phyloP scores from a whole-genome alignment of 176 grass and related monocot species.

The maize (Zea mays) region DNA sequence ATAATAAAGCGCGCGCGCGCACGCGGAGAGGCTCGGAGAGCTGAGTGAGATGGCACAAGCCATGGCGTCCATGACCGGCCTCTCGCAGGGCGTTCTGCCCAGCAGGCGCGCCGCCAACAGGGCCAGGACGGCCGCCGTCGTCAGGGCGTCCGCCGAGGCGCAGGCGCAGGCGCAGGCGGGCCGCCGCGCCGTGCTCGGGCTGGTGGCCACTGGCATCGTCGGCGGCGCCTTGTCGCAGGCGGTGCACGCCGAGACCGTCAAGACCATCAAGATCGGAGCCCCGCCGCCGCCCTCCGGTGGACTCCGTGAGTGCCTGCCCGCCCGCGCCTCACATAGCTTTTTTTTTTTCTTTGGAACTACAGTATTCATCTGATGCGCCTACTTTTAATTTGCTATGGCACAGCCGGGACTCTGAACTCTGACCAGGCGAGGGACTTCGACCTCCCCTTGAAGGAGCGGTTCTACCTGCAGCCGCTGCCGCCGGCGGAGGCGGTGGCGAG shows the following conservation, averaged over 20 bases:
- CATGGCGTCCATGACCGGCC: slow-evolving; percentile 94
- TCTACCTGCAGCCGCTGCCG: slow-evolving; percentile 71
- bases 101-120: slow-evolving; percentile 37
- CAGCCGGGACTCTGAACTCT: slow-evolving; percentile 75
- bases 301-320: slow-evolving; percentile 62
- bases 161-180: slow-evolving; percentile 40
- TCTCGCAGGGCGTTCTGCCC: slow-evolving; percentile 63
- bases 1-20: no score
- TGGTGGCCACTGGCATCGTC: slow-evolving; percentile 64
- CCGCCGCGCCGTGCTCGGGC: slow-evolving; percentile 70
- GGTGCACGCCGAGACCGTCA: slow-evolving; percentile 43
- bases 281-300: slow-evolving; percentile 71
- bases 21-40: neutral
- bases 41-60: slow-evolving; percentile 67
- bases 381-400: neutral
- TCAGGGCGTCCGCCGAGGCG: slow-evolving; percentile 56
- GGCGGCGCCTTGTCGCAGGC: slow-evolving; percentile 57
- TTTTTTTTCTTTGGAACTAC: no score
- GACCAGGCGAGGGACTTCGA: slow-evolving; percentile 72
- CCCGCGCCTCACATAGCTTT: neutral
- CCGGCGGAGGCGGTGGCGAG: slow-evolving; percentile 56
- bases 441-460: slow-evolving; percentile 62
- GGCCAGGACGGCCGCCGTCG: slow-evolving; percentile 36
- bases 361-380: no score
- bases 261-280: slow-evolving; percentile 52